Evolutionary conservation across 768 basidiomycete species (phyloP), one percentile per base, ranked within the genome.

Genomic region (Suillus subaureus): DNA sequence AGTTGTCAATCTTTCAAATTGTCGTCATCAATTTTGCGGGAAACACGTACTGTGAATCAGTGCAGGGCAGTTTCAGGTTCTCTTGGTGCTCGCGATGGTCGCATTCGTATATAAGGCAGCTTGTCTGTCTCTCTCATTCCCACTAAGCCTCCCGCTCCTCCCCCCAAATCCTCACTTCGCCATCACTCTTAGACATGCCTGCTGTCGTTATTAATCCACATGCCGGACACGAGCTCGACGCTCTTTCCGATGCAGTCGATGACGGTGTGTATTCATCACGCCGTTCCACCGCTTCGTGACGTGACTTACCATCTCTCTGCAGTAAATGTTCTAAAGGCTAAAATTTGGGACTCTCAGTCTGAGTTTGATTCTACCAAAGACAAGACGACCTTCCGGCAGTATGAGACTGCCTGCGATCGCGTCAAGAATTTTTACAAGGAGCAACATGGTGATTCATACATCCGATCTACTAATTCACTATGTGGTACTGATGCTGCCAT

Each of bases 401-500:
- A 92, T 71, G 88, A 91, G 51, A 81, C 77, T 26, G 91, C 91
- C 9, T 92, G 91, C 71, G 89, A 91, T 62, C 88, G 90, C 62
- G 91, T 93, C 75, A 91, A 89, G 78, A 78, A 79, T 4, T 92
- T 92, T 71, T 93, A 93, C 77, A 87, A 85, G 69, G 90, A 91
- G 71, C 91, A 93, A 70, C 91, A 93, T 65, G 89, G 91, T 91
- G 56, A 6, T 79, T 31, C 61, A 64, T 54, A 16, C 67, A 56
- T 31, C 6, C 6, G 26, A 39, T n/a, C 7, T 13, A 40, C 16
- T 9, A 11, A 26, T 58, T 39, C 5, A 6, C 11, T 35, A 37
- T 28, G 9, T 33, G 28, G 35, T 51, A 60, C 8, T 64, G 64
- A 16, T 60, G 13, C 54, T 49, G 47, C 47, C 2, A 13, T 16